Conservation (phyloP, 176 grass and related monocot species). For the Metroxylon sagu region DNA sequence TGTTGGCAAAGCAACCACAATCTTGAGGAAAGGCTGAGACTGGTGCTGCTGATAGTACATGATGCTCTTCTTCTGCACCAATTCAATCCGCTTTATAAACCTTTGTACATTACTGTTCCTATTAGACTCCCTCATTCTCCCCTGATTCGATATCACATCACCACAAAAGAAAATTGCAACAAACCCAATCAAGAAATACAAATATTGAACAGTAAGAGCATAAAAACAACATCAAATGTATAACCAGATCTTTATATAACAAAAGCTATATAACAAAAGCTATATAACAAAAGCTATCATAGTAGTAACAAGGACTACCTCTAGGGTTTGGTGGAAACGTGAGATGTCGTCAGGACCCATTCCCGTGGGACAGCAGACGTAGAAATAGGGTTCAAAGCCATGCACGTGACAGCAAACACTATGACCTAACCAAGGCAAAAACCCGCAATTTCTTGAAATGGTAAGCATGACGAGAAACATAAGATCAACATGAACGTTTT, state of each 20-base stretch:
- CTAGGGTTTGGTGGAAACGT: constrained; percentile 70
- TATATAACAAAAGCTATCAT: neutral
- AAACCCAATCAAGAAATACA: no score
- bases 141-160: constrained; percentile 33
- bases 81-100: constrained; percentile 81
- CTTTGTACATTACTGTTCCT: constrained; percentile 83
- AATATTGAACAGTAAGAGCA: no score
- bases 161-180: no score
- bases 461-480: constrained; percentile 1
- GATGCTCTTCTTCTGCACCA: constrained; percentile 91
- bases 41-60: constrained; percentile 85
- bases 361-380: constrained; percentile 56
- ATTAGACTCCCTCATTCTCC: constrained; percentile 92
- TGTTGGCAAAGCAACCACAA: constrained; percentile 81
- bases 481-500: neutral
- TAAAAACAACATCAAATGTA: no score
- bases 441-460: constrained; percentile 7
- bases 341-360: constrained; percentile 95
- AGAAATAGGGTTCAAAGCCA: constrained; percentile 97
- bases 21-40: constrained; percentile 87
- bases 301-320: constrained; percentile 31
- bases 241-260: no score
- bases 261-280: no score
- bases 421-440: constrained; percentile 45
- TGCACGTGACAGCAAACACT: constrained; percentile 94